Conservation (phyloP, 2,329 filamentous ascomycete genomes). For the Pseudopithomyces maydicus region DNA sequence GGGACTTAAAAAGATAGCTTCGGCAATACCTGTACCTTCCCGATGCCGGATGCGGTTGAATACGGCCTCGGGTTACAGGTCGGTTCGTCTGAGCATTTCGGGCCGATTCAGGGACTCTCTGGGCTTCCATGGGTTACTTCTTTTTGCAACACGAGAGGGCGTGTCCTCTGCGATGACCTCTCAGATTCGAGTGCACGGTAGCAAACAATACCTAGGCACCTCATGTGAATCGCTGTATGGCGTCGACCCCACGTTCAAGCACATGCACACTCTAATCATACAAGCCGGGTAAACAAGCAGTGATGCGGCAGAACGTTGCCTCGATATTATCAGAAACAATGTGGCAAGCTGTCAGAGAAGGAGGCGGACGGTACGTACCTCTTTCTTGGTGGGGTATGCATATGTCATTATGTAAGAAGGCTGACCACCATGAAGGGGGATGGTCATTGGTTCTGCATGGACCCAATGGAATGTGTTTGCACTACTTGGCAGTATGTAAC, state of each 20-base stretch:
- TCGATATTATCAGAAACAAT: conserved; percentile 16
- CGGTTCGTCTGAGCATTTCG: not conserved
- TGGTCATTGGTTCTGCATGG: not conserved
- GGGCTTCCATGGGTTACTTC: not conserved
- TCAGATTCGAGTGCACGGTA: not conserved
- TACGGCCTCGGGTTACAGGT: conserved; percentile 5
- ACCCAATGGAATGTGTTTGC: not conserved
- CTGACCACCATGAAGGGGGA: not conserved
- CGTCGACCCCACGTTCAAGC: not conserved
- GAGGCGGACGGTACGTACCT: conserved; percentile 6
- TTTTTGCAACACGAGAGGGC: not conserved
- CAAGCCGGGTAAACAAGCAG: conserved; percentile 8
- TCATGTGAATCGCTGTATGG: not conserved
- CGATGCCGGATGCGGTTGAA: conserved; percentile 14
- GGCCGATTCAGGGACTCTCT: not conserved
- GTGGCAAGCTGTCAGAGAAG: not conserved
- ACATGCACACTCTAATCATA: not conserved
- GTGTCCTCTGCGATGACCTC: not conserved
- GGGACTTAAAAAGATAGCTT: not conserved
- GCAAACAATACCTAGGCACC: not conserved
- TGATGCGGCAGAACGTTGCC: conserved; percentile 22
- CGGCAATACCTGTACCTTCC: conserved; percentile 13
- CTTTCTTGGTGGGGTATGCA: not conserved
- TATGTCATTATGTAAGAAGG: not conserved
- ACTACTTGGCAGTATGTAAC: not conserved